Conservation (phyloP, 495 filamentous ascomycete species). For the Saxophila tyrrhenica region DNA sequence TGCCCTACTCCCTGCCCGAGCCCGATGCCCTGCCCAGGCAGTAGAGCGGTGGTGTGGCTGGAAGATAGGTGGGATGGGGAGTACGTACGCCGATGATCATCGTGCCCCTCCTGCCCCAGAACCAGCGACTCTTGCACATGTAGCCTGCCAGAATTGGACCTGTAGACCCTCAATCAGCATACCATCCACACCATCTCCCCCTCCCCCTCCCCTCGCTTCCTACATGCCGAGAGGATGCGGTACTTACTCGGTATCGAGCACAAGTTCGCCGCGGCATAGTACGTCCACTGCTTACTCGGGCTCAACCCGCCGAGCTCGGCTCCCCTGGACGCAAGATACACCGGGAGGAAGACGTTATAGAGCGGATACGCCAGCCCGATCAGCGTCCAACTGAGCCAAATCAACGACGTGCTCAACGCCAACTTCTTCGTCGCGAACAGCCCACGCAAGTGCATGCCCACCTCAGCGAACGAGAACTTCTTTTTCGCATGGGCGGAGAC, state of each 20-base stretch:
- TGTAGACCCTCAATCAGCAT: no score
- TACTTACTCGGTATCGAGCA: constrained; percentile 54
- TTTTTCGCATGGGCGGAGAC: constrained; percentile 14
- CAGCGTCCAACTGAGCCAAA: constrained; percentile 60
- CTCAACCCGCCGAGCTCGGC: constrained; percentile 35
- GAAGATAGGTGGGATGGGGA: no score
- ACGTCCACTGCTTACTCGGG: constrained; percentile 53
- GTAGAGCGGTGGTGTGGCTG: no score
- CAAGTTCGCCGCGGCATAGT: constrained; percentile 58
- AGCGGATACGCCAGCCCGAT: constrained; percentile 42
- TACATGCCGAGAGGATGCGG: no score
- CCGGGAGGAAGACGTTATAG: constrained; percentile 50
- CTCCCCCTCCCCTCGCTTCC: no score
- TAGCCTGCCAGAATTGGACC: constrained; percentile 52
- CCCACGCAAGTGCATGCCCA: constrained; percentile 46
- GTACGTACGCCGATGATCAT: constrained; percentile 60
- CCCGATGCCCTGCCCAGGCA: no score
- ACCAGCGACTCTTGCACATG: constrained; percentile 45
- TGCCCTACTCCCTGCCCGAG: not conserved
- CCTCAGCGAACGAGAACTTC: constrained; percentile 40
- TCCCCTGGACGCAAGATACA: constrained; percentile 28
- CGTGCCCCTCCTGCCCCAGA: constrained; percentile 50
- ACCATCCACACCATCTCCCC: no score
- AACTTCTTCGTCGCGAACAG: constrained; percentile 53
- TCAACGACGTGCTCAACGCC: constrained; percentile 47